A percentile compares a stretch with the other conserved stretches of the same genome.
Evolutionary conservation across 345 rosid species (phyloP).

Genomic region (Eucalyptus caleyi): DNA sequence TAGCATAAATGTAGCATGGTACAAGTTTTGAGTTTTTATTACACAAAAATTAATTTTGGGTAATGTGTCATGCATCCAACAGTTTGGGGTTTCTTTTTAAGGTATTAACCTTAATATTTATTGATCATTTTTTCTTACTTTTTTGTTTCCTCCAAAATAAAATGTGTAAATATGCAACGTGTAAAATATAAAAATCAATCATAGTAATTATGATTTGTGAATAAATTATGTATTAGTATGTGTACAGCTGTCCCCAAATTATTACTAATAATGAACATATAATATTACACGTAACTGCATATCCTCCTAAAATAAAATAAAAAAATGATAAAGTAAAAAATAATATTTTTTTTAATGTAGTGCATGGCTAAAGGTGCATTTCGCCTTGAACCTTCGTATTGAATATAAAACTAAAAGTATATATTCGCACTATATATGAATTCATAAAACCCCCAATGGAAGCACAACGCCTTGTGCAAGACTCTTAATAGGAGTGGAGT

Average conservation of each 20-base stretch:
- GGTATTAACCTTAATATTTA: background rate
- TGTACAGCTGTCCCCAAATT: background rate
- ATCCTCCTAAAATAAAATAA: background rate
- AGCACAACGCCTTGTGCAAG: background rate
- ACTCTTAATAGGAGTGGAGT: background rate
- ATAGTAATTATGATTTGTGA: background rate
- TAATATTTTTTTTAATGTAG: background rate
- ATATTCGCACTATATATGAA: background rate
- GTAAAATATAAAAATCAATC: background rate
- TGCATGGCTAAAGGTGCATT: background rate
- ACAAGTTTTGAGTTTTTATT: background rate
- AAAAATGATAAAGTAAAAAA: too few species aligned
- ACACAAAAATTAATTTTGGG: background rate
- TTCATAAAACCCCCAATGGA: background rate
- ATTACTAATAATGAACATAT: background rate
- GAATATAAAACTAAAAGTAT: background rate
- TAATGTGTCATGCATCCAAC: rapidly evolving
- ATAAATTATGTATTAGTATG: background rate
- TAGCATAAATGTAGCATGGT: rapidly evolving
- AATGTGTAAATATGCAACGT: background rate
- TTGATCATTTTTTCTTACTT: background rate
- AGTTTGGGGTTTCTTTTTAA: background rate
- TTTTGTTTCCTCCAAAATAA: background rate
- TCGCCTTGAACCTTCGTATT: background rate
- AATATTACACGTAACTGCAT: background rate